phyloP scores from a whole-genome alignment of 2,329 filamentous ascomycete species.

The Penicillium freii region DNA sequence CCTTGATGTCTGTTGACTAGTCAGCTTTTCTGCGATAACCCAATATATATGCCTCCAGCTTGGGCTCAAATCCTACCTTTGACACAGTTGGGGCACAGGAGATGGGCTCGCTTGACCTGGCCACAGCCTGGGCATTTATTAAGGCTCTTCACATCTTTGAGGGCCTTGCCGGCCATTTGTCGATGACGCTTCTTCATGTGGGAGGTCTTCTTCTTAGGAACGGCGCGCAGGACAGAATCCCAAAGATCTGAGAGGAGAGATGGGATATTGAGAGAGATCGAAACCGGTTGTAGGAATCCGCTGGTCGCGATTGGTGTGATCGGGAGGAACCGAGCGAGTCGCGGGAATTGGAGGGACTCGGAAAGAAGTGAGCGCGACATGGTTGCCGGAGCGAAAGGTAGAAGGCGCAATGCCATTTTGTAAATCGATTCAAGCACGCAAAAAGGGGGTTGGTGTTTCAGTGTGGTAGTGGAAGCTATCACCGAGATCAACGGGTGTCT shows the following conservation, averaged over 20 bases:
- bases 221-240: slow-evolving; percentile 87
- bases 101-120: slow-evolving; percentile 80
- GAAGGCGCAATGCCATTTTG: slow-evolving; percentile 31
- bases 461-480: slow-evolving; percentile 4
- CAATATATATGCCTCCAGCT: neutral
- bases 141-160: slow-evolving; percentile 84
- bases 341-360: slow-evolving; percentile 26
- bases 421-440: neutral
- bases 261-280: slow-evolving; percentile 61
- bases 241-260: slow-evolving; percentile 77
- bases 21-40: slow-evolving; percentile 6
- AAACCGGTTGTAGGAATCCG: slow-evolving; percentile 58
- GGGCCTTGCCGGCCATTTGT: slow-evolving; percentile 90
- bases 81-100: slow-evolving; percentile 84
- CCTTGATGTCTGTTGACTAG: slow-evolving; percentile 42
- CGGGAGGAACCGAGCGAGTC: slow-evolving; percentile 36
- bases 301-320: slow-evolving; percentile 52
- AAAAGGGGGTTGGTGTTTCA: neutral
- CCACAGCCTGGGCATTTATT: slow-evolving; percentile 91
- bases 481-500: neutral
- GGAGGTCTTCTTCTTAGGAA: slow-evolving; percentile 98
- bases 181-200: slow-evolving; percentile 92
- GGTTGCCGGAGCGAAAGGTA: slow-evolving; percentile 17
- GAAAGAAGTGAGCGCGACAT: slow-evolving; percentile 18
- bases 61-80: slow-evolving; percentile 55